A percentile compares a stretch with the other conserved stretches of the same genome.
phyloP scores from a whole-genome alignment of 305 asterid species.

The Plantago coronopus region DNA sequence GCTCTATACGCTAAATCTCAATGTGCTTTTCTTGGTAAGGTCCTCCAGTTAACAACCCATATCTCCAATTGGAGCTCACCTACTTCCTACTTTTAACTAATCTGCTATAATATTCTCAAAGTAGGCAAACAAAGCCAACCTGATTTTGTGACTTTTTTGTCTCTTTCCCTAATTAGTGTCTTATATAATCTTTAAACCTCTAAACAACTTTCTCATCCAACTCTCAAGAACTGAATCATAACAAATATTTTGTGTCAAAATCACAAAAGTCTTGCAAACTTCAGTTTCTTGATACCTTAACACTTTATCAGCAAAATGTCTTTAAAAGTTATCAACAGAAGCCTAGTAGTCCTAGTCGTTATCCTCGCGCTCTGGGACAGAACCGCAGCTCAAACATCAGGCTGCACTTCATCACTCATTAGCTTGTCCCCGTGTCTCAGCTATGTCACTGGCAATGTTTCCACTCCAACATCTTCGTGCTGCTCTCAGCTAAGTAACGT shows the following conservation, averaged over 20 bases:
- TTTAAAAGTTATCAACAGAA: constrained; percentile 16
- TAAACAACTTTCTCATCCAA: constrained; percentile 17
- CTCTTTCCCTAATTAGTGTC: constrained; percentile 7
- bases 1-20: no score
- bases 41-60: no score
- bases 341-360: constrained; percentile 14
- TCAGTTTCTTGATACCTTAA: not conserved
- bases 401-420: constrained; percentile 50
- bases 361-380: constrained; percentile 25
- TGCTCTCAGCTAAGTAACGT: constrained; percentile 53
- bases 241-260: no score
- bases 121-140: constrained; percentile 44
- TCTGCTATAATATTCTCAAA: constrained; percentile 15
- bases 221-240: constrained; percentile 17
- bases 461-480: constrained; percentile 57
- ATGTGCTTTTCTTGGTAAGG: no score
- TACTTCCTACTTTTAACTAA: constrained; percentile 47
- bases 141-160: not conserved
- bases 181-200: constrained; percentile 22
- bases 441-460: constrained; percentile 52
- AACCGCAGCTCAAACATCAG: constrained; percentile 50
- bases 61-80: constrained; percentile 69
- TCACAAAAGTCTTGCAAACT: no score
- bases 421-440: constrained; percentile 61
- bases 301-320: constrained; percentile 31